Evolutionary conservation across 495 filamentous ascomycete genomes (phyloP), one percentile per base, ranked within the genome.

Genomic region (Halenospora varia): DNA sequence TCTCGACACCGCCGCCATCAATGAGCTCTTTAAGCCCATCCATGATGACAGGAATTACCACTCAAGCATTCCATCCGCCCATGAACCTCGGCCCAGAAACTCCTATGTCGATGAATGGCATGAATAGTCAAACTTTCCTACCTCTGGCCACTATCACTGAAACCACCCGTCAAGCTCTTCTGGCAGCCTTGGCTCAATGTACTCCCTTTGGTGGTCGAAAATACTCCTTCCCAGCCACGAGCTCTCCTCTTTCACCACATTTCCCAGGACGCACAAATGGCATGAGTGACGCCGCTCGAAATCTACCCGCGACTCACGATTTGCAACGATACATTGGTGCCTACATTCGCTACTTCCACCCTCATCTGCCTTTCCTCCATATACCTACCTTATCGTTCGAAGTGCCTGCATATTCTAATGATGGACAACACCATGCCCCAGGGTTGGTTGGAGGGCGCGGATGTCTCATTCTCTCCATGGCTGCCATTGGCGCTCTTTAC

Each of bases 261-360:
- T 71, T 75, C 48, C 65, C 75, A 23, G 66, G 72, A 62, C 78
- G 75, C 59, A 71, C 75, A n/a, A 72, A 69, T 70, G 80, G 70
- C 71, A 70, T 67, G 60, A 64, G 75, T 65, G 77, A 83, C 64
- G 75, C 66, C n/a, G 56, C 62, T 47, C 70, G 68, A 60, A 79
- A 65, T 65, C 71, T 97, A 47, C 94, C 95, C 29, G 93, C 82
- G 25, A 96, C 92, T n/a, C 78, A 83, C 61, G 92, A 97, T 68
- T 83, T 98, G 57, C 91, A 96, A 68, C 88, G 94, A 62, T 97
- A 89, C 69, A 88, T 97, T 56, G 83, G 84, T 41, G 88, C 92
- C 51, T 98, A 97, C 75, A 86, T 98, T 60, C 86, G 86, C 63
- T 96, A 92, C 68, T 96, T 96, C 63, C 95, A 97, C 66, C 94